Evolutionary conservation across 768 basidiomycete genomes (phyloP), one percentile per base, ranked within the genome.

Genomic region (Mycena vulgaris): DNA sequence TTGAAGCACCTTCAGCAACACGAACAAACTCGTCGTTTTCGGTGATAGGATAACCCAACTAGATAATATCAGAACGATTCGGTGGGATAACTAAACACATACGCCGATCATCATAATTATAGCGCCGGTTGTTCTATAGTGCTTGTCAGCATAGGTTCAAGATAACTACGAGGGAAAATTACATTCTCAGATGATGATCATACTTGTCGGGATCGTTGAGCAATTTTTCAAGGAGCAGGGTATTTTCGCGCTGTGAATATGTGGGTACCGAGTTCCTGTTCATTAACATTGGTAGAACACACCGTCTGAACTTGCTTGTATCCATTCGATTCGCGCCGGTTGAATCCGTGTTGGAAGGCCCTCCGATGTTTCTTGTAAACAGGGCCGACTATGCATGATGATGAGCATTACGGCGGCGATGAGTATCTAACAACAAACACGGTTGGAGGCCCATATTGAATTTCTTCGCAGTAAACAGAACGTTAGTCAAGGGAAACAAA

Each of bases 1-100:
- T n/a, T n/a, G 2, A 40, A 17, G 37, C 2, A 66, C 66, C 76
- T 72, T 83, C 83, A 2, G 83, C 83, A 40, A 74, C 62, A 35
- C 66, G 69, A 17, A 71, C 66, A 17, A 74, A 74, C 42, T 71
- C 56, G 30, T 71, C 70, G 61, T 74, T 71, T 42, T 71, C 73
- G n/a, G 30, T 55, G 30, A 63, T 68, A 27, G 62, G 69, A 55
- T 71, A 71, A 21, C 70, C 66, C 35, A 74, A 64, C 65, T 63
- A 28, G 9, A 40, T 6, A 16, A 30, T 4, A 27, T 64, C 39
- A 52, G 39, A 49, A n/a, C 21, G 7, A 14, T 40, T 47, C 3
- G n/a, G 10, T 28, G 27, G 31, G 5, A 11, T 1, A 5, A 27
- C 19, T 9, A 19, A 21, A 31, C 30, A 53, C 65, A 16, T 61